These are phyloP conservation scores for Gleditsia sinensis DNA, from an alignment of 306 rosid genomes.

Conservation along the genomic window DNA sequence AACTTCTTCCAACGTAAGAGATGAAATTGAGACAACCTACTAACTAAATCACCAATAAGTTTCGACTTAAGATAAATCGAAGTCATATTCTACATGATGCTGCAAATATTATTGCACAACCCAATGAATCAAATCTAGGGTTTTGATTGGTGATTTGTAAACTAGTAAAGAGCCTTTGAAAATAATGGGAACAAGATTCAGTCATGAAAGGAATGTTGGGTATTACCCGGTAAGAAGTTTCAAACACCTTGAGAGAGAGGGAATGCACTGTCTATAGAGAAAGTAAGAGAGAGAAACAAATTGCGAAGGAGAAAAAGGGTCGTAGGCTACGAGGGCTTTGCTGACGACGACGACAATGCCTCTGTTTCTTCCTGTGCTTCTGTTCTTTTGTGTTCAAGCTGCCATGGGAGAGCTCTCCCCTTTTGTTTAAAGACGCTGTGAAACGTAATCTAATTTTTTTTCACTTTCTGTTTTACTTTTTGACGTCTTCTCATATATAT, in stretches of 20 bases:
- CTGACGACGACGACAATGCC: slow-evolving; percentile 52
- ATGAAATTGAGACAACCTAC: slow-evolving; percentile 27
- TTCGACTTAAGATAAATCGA: slow-evolving; percentile 38
- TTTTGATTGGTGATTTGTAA: slow-evolving; percentile 43
- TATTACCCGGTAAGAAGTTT: slow-evolving; percentile 40
- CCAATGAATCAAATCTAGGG: slow-evolving; percentile 67
- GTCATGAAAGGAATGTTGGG: slow-evolving; percentile 1
- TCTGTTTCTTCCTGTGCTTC: slow-evolving; percentile 37
- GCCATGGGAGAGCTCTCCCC: too few relatives aligned
- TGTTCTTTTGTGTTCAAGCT: too few relatives aligned
- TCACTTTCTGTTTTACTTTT: too few relatives aligned
- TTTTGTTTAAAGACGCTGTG: too few relatives aligned
- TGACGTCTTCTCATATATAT: too few relatives aligned
- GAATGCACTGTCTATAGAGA: slow-evolving; percentile 25
- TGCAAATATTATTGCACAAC: slow-evolving; percentile 21
- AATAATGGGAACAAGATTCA: slow-evolving; percentile 23
- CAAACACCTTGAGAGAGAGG: slow-evolving; percentile 28
- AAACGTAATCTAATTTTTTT: too few relatives aligned
- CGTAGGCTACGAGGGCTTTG: slow-evolving; percentile 44
- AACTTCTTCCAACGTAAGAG: slow-evolving; percentile 14
- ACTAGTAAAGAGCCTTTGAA: slow-evolving; percentile 10
- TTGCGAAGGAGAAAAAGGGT: slow-evolving; percentile 37
- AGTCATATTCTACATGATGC: slow-evolving; percentile 27
- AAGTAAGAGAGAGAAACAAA: not conserved
- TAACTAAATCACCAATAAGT: slow-evolving; percentile 35